Conservation (phyloP, 345 rosid species). For the Zanthoxylum bungeanum region DNA sequence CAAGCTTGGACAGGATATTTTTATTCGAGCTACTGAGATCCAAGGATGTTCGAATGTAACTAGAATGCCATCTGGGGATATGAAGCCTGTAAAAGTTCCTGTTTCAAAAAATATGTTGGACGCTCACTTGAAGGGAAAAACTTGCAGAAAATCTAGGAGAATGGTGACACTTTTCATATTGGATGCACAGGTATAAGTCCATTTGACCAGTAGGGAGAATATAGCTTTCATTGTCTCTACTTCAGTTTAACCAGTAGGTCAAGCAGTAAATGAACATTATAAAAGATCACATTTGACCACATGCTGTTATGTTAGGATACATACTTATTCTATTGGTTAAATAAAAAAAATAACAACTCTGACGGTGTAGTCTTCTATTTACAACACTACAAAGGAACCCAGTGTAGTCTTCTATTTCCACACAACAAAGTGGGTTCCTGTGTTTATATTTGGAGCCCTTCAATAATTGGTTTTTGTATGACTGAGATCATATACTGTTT, state of each 20-base stretch:
- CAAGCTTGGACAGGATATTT: constrained; percentile 94
- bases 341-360: not conserved
- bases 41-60: constrained; percentile 51
- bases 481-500: not conserved
- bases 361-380: not conserved
- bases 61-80: constrained; percentile 92
- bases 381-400: too few species aligned
- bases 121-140: constrained; percentile 65
- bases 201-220: constrained; percentile 1
- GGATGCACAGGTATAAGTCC: constrained; percentile 64
- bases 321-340: not conserved
- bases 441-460: not conserved
- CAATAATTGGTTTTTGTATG: not conserved
- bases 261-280: not conserved
- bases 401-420: not conserved
- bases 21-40: constrained; percentile 65
- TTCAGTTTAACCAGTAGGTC: not conserved
- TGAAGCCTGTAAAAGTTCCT: constrained; percentile 81
- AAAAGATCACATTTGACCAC: not conserved
- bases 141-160: constrained; percentile 42
- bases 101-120: constrained; percentile 85
- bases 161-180: constrained; percentile 74
- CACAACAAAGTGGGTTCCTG: not conserved
- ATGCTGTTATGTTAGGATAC: not conserved
- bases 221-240: not conserved